Evolutionary conservation across 2,329 filamentous ascomycete genomes (phyloP).

Genomic region (Colletotrichum simmondsii): DNA sequence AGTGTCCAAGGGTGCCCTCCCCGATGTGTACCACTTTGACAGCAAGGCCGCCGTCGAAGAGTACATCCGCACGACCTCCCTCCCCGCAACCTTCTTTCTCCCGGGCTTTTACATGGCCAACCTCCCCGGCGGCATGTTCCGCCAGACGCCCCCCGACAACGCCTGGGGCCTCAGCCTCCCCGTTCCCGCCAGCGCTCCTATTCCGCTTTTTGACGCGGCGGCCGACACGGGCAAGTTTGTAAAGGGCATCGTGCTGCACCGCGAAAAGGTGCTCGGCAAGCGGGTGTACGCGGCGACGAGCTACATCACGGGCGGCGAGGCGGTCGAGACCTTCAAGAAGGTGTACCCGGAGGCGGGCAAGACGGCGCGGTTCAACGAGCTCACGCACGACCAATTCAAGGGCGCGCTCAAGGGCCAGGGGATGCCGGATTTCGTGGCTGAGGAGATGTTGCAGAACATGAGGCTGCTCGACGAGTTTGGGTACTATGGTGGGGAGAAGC

Average conservation of each 20-base stretch:
- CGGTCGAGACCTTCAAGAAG: constrained; percentile 42
- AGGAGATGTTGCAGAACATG: constrained; percentile 56
- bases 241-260: constrained; percentile 41
- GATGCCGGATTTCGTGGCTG: constrained; percentile 39
- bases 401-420: constrained; percentile 42
- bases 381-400: constrained; percentile 48
- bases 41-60: constrained; percentile 65
- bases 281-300: constrained; percentile 48
- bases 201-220: constrained; percentile 47
- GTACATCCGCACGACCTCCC: constrained; percentile 59
- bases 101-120: constrained; percentile 67
- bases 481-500: constrained; percentile 50
- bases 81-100: constrained; percentile 62
- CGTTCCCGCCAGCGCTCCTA: constrained; percentile 40
- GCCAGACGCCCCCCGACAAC: constrained; percentile 41
- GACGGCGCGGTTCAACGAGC: constrained; percentile 42
- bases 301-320: constrained; percentile 47
- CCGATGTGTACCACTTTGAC: constrained; percentile 64
- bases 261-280: constrained; percentile 42
- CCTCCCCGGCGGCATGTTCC: constrained; percentile 45
- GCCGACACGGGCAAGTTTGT: constrained; percentile 55
- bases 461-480: constrained; percentile 53
- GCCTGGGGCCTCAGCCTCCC: constrained; percentile 47
- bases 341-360: constrained; percentile 49
- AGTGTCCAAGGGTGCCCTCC: constrained; percentile 53